Evolutionary conservation across 2,329 filamentous ascomycete genomes (phyloP).

Genomic region (Botrytis fragariae): DNA sequence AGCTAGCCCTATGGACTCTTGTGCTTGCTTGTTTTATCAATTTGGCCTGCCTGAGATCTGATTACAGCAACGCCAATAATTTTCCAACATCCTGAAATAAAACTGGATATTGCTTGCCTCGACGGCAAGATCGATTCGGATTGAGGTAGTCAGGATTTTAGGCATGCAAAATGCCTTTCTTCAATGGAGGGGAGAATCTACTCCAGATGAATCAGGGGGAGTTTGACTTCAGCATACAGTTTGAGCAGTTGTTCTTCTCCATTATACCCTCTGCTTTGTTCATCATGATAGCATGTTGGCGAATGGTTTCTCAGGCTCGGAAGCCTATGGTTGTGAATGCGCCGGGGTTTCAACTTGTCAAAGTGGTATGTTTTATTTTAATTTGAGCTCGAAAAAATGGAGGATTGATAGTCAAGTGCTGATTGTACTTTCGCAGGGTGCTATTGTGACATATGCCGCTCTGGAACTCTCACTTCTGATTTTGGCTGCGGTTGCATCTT

Average conservation of each 20-base stretch:
- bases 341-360: slow-evolving; percentile 33
- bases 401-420: slow-evolving; percentile 22
- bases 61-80: not conserved
- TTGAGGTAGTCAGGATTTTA: not conserved
- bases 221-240: slow-evolving; percentile 38
- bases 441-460: slow-evolving; percentile 11
- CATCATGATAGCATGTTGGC: slow-evolving; percentile 37
- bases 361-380: slow-evolving; percentile 31
- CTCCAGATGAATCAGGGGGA: slow-evolving; percentile 37
- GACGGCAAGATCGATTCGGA: not conserved
- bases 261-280: slow-evolving; percentile 37
- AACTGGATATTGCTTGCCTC: not conserved
- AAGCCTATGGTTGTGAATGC: slow-evolving; percentile 39
- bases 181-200: slow-evolving; percentile 27
- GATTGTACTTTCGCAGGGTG: slow-evolving; percentile 25
- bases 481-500: not conserved
- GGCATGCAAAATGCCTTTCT: slow-evolving; percentile 26
- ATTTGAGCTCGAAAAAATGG: not conserved
- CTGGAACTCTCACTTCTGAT: slow-evolving; percentile 4
- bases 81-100: not conserved
- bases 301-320: slow-evolving; percentile 32
- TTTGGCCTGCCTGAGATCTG: not conserved
- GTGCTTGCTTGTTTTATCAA: not conserved
- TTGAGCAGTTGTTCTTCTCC: slow-evolving; percentile 40
- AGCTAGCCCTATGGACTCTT: not conserved